phyloP scores from a whole-genome alignment of 768 basidiomycete genomes.

The Leccinum incarnatum region DNA sequence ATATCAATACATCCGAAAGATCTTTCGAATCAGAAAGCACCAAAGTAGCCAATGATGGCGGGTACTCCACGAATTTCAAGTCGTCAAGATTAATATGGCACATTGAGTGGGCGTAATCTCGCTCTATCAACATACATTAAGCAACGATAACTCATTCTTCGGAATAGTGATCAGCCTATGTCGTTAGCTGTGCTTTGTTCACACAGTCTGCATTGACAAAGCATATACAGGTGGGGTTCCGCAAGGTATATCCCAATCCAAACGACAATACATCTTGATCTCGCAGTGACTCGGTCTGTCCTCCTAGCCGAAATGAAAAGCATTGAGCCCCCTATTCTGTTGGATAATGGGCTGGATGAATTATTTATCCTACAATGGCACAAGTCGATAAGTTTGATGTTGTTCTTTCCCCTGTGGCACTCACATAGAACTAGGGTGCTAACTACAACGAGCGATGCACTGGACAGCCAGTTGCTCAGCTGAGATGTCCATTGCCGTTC shows the following conservation, averaged over 20 bases:
- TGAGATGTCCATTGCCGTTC: neutral
- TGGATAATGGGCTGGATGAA: neutral
- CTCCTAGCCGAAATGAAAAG: neutral
- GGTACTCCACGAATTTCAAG: neutral
- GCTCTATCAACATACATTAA: slow-evolving; percentile 4
- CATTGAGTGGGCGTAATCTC: slow-evolving; percentile 10
- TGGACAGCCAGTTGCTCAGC: neutral
- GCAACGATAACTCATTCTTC: slow-evolving; percentile 3
- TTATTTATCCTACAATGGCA: slow-evolving; percentile 2
- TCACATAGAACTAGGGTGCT: neutral
- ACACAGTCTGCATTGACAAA: neutral
- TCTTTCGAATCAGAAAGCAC: neutral
- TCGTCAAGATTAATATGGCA: neutral
- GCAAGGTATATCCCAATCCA: neutral
- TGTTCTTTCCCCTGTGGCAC: neutral
- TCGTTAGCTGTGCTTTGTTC: neutral
- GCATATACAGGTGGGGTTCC: neutral
- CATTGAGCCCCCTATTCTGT: neutral
- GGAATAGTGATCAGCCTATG: neutral
- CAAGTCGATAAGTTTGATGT: neutral
- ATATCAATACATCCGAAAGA: slow-evolving; percentile 12
- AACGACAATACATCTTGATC: neutral
- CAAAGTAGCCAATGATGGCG: neutral
- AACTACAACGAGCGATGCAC: slow-evolving; percentile 1
- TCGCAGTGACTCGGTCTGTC: neutral